Conservation (phyloP, 441 rosid genomes). For the Pelargonium citronellum region DNA sequence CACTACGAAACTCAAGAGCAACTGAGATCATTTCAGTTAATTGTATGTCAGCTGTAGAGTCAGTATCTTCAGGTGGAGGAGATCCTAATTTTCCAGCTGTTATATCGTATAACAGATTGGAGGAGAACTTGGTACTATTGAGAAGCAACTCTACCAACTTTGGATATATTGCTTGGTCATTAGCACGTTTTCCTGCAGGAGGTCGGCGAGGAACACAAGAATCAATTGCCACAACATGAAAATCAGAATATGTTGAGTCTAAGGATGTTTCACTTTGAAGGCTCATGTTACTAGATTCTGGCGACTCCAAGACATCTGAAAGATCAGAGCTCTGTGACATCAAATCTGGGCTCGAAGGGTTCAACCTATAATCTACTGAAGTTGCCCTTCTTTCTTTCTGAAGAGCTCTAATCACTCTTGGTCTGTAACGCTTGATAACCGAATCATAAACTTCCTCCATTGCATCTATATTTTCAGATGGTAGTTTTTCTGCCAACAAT, state of each 20-base stretch:
- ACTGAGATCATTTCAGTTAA: slow-evolving; percentile 37
- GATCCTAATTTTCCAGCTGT: slow-evolving; percentile 80
- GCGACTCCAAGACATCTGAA: slow-evolving; percentile 63
- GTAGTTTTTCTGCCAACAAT: slow-evolving; percentile 66
- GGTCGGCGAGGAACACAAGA: slow-evolving; percentile 97
- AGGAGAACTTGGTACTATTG: slow-evolving; percentile 62
- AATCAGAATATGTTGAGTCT: slow-evolving; percentile 40
- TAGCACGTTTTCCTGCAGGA: slow-evolving; percentile 92
- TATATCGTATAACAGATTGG: slow-evolving; percentile 68
- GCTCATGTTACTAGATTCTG: slow-evolving; percentile 47
- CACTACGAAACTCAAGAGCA: slow-evolving; percentile 68
- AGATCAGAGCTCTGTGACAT: slow-evolving; percentile 60
- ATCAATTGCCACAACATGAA: slow-evolving; percentile 81
- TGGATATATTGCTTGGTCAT: slow-evolving; percentile 89
- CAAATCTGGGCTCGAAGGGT: slow-evolving; percentile 37
- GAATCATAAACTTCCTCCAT: slow-evolving; percentile 72
- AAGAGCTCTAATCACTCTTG: slow-evolving; percentile 71
- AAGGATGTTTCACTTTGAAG: slow-evolving; percentile 49
- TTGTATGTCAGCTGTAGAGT: slow-evolving; percentile 22
- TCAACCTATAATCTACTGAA: slow-evolving; percentile 62
- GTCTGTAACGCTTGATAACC: slow-evolving; percentile 66
- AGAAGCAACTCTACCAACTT: slow-evolving; percentile 91
- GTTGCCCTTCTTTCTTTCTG: slow-evolving; percentile 83
- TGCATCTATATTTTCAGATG: slow-evolving; percentile 40
- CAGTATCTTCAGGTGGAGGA: slow-evolving; percentile 40